Evolutionary conservation across 2,329 filamentous ascomycete genomes (phyloP).

Genomic region (Thermomyces lanuginosus): DNA sequence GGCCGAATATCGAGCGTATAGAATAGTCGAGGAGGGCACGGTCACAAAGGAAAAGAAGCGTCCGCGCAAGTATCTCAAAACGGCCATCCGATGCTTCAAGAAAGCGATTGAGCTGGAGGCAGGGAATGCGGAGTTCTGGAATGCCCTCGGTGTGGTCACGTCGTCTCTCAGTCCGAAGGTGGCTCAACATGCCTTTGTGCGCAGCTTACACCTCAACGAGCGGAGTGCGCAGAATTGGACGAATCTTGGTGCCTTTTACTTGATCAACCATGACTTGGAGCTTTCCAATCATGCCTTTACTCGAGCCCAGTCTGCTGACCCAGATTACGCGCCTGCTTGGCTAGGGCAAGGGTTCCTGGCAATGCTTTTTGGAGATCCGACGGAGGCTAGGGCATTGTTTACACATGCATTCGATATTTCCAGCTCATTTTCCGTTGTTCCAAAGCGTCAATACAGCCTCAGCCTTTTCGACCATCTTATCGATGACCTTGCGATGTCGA

Average conservation of each 20-base stretch:
- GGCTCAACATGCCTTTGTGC: slow-evolving; percentile 80
- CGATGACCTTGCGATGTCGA: slow-evolving; percentile 35
- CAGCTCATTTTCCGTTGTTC: slow-evolving; percentile 54
- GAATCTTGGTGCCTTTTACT: slow-evolving; percentile 72
- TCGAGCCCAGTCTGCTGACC: slow-evolving; percentile 80
- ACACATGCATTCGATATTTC: slow-evolving; percentile 90
- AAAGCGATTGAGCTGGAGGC: slow-evolving; percentile 88
- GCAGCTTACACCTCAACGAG: slow-evolving; percentile 86
- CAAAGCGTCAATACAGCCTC: slow-evolving; percentile 62
- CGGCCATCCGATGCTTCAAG: slow-evolving; percentile 83
- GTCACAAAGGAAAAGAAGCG: slow-evolving; percentile 33
- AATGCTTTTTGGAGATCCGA: slow-evolving; percentile 53
- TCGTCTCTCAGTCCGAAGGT: slow-evolving; percentile 72
- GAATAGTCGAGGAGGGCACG: slow-evolving; percentile 38
- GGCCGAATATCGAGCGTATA: slow-evolving; percentile 72
- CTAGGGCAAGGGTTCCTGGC: slow-evolving; percentile 81
- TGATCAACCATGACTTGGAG: slow-evolving; percentile 66
- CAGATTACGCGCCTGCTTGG: slow-evolving; percentile 88
- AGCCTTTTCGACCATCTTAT: slow-evolving; percentile 71
- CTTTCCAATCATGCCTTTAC: slow-evolving; percentile 86
- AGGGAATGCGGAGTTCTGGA: slow-evolving; percentile 93
- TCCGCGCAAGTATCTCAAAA: slow-evolving; percentile 52
- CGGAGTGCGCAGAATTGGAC: slow-evolving; percentile 73
- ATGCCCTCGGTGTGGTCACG: slow-evolving; percentile 80
- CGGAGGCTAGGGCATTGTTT: slow-evolving; percentile 70